These are phyloP conservation scores for Macrotyloma uniflorum DNA, from an alignment of 306 rosid genomes.

Conservation along the genomic window DNA sequence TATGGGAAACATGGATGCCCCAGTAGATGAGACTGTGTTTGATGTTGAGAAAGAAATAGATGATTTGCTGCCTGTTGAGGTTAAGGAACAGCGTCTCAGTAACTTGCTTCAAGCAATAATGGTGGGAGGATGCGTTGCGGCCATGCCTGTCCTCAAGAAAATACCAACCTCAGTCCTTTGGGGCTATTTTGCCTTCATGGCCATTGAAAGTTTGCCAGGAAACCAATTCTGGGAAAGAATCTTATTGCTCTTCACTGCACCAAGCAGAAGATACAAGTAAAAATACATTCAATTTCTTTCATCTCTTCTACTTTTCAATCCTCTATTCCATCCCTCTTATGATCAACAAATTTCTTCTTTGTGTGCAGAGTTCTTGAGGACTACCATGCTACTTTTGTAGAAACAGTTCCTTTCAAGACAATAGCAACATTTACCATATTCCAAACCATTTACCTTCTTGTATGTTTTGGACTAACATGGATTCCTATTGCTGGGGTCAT, in stretches of 20 bases:
- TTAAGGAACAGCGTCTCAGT: slow-evolving; percentile 92
- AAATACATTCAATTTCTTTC: background rate
- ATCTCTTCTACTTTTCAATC: background rate
- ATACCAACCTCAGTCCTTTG: slow-evolving; percentile 99
- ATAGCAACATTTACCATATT: slow-evolving; percentile 77
- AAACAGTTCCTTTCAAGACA: slow-evolving; percentile 94
- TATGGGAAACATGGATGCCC: slow-evolving; percentile 82
- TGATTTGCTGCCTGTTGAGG: slow-evolving; percentile 92
- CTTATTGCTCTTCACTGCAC: slow-evolving; percentile 89
- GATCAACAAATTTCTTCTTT: slow-evolving; percentile 21
- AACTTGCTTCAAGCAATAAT: slow-evolving; percentile 81
- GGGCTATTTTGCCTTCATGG: slow-evolving; percentile 99
- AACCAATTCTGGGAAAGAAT: slow-evolving; percentile 99
- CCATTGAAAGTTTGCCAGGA: slow-evolving; percentile 96
- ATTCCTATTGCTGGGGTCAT: slow-evolving; percentile 92
- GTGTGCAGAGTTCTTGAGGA: slow-evolving; percentile 93
- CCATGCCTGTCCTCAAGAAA: slow-evolving; percentile 93
- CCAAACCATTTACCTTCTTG: slow-evolving; percentile 78
- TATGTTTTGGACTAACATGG: slow-evolving; percentile 97
- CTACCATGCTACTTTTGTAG: slow-evolving; percentile 93
- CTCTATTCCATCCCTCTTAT: slow-evolving; percentile 1
- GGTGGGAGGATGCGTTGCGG: slow-evolving; percentile 97
- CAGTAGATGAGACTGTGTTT: slow-evolving; percentile 81
- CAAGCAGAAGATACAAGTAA: slow-evolving; percentile 80
- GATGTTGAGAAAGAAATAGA: slow-evolving; percentile 96